Evolutionary conservation across 495 filamentous ascomycete species (phyloP).

Genomic region (Penicillium waksmanii): DNA sequence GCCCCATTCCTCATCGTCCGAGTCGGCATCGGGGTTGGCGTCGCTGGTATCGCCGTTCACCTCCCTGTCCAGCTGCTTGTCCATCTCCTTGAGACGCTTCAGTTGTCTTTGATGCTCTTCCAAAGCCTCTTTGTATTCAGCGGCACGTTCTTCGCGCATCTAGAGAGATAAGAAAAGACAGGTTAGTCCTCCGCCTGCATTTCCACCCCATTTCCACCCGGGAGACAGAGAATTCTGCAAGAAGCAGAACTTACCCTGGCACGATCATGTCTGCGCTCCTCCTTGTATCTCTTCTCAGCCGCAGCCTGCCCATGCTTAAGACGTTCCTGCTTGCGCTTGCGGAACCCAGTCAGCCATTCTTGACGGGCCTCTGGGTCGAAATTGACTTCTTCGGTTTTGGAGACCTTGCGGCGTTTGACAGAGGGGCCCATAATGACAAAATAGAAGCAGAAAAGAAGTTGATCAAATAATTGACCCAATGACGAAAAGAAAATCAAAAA

Average conservation of each 20-base stretch:
- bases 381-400: slow-evolving; percentile 72
- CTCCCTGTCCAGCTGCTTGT: no score
- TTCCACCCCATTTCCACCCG: no score
- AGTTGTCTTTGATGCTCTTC: slow-evolving; percentile 67
- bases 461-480: background rate
- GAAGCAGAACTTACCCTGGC: slow-evolving; percentile 60
- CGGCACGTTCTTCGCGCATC: slow-evolving; percentile 78
- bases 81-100: slow-evolving; percentile 50
- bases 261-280: slow-evolving; percentile 72
- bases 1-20: slow-evolving; percentile 58
- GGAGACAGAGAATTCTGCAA: background rate
- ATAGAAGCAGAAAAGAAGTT: background rate
- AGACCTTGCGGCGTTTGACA: slow-evolving; percentile 65
- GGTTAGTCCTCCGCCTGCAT: slow-evolving; percentile 15
- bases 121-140: slow-evolving; percentile 78
- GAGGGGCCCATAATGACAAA: slow-evolving; percentile 44
- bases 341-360: slow-evolving; percentile 93
- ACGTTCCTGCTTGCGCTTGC: slow-evolving; percentile 87
- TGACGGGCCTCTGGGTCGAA: slow-evolving; percentile 78
- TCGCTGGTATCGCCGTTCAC: slow-evolving; percentile 54
- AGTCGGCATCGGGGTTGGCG: slow-evolving; percentile 33
- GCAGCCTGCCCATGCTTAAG: slow-evolving; percentile 80
- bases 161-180: slow-evolving; percentile 34
- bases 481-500: no score
- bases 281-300: slow-evolving; percentile 69